Evolutionary conservation across 441 rosid species (phyloP), one percentile per base, ranked within the genome.

Genomic region (Melianthus villosus): DNA sequence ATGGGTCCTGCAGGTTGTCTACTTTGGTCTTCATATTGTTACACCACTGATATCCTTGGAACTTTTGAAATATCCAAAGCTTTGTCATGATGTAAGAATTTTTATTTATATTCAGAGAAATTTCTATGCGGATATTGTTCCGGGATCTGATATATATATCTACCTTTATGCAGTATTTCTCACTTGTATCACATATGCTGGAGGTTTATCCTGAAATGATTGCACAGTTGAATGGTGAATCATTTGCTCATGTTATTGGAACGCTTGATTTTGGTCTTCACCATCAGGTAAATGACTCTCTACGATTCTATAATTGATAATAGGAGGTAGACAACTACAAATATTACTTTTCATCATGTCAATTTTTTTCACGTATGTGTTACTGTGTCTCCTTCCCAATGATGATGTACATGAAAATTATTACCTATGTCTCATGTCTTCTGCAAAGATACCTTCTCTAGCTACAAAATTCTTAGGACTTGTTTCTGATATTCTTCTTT

Each of bases 121-220:
- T n/a, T n/a, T n/a, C n/a, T n/a, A n/a, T n/a, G n/a, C n/a, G n/a
- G n/a, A n/a, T n/a, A 32, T 44, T 32, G 33, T 4, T 19, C 15
- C 1, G 19, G 28, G 50, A 51, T 39, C 54, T 67, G 53, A 57
- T 42, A 15, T 41, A 14, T 23, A 8, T 40, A 47, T 26, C n/a
- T 44, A 41, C 16, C 36, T 11, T 53, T 59, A 16, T 60, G 75
- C 74, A 84, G 98, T 84, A 81, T 57, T 84, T 81, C 64, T 69
- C 80, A 1, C 66, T 84, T 55, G 40, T 89, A 36, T 89, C 93
- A 18, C 98, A 89, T 51, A 59, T 89, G 79, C 50, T 89, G 58
- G 98, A 84, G 74, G 98, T 89, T 19, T 89, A 89, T 60, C 98
- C 98, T 1, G 96, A 84, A 64, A 77, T 79, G 50, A 72, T 84